A percentile compares a stretch with the other conserved stretches of the same genome.
Evolutionary conservation across 2,329 filamentous ascomycete genomes (phyloP).

Genomic region (Phoma herbarum): DNA sequence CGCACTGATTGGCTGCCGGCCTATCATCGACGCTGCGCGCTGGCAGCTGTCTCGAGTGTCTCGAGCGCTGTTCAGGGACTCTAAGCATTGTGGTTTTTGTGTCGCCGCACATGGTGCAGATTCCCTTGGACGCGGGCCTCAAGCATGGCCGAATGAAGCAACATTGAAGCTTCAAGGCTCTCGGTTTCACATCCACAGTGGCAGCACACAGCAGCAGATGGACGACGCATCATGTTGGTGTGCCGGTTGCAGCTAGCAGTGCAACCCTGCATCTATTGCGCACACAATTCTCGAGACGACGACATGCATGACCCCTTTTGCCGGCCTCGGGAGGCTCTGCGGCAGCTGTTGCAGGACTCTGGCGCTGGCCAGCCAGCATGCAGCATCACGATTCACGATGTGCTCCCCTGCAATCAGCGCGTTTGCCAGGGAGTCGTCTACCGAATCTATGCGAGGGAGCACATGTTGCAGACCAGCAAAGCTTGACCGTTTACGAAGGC

Average conservation of each 20-base stretch:
- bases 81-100: slow-evolving; percentile 16
- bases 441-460: slow-evolving; percentile 20
- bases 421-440: slow-evolving; percentile 17
- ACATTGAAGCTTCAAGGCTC: slow-evolving; percentile 22
- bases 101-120: slow-evolving; percentile 17
- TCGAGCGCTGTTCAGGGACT: slow-evolving; percentile 16
- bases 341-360: slow-evolving; percentile 17
- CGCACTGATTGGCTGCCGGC: slow-evolving; percentile 33
- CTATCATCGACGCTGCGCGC: neutral
- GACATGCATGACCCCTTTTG: slow-evolving; percentile 34
- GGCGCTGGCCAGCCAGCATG: slow-evolving; percentile 17
- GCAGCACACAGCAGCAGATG: slow-evolving; percentile 23
- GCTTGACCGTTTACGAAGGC: slow-evolving; percentile 4
- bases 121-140: slow-evolving; percentile 19
- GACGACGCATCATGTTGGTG: slow-evolving; percentile 27
- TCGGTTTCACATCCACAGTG: slow-evolving; percentile 4
- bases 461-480: slow-evolving; percentile 15
- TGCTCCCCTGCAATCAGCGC: slow-evolving; percentile 20
- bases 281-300: slow-evolving; percentile 19
- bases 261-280: slow-evolving; percentile 27
- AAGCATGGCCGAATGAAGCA: slow-evolving; percentile 21
- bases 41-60: slow-evolving; percentile 20
- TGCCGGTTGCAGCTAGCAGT: slow-evolving; percentile 23
- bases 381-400: slow-evolving; percentile 1
- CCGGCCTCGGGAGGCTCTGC: slow-evolving; percentile 27